Evolutionary conservation across 2,329 filamentous ascomycete species (phyloP), one percentile per base, ranked within the genome.

Genomic region (Fonsecaea multimorphosa): DNA sequence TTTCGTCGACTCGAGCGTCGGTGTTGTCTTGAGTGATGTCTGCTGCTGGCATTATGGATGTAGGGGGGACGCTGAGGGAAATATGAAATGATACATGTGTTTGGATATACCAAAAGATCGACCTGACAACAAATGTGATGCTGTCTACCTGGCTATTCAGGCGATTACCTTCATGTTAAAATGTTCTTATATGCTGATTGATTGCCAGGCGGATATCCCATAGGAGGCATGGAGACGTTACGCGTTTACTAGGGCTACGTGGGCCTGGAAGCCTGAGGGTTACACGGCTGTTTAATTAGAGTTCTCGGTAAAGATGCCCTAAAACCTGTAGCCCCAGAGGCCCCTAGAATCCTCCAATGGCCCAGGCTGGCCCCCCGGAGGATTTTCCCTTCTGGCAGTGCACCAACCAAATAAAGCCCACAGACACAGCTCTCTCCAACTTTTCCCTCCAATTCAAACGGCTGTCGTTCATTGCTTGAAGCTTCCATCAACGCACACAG

Each of bases 1-100:
- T 69, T 61, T 69, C 67, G 32, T 67, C 67, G 46, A 67, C 53
- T 46, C 29, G 55, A 56, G 49, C 61, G 14, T 65, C 65, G 31
- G 55, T 55, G 29, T 40, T 36, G 12, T 57, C 62, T 51, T 69
- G 57, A 19, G 36, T 46, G 3, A 55, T 51, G 14, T 68, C 61
- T 24, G 61, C 46, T 11, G 67, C 52, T 49, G 61, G 59, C 64
- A 69, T 69, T 19, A 27, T 44, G 31, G 22, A 52, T 14, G 34
- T 16, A 49, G 9, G 27, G 9, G 27, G 24, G 14, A 34, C n/a
- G 56, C 27, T 19, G 46, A 19, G 12, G n/a, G 8, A 27, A 53
- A 14, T 11, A 31, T 29, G 12, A 31, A 24, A 49, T 49, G 19
- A 12, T 24, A 12, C 11, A 49, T 14, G 11, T 49, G 22, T 49